Conservation (phyloP, 129 eudicot genomes). For the Kitagawia praeruptora region DNA sequence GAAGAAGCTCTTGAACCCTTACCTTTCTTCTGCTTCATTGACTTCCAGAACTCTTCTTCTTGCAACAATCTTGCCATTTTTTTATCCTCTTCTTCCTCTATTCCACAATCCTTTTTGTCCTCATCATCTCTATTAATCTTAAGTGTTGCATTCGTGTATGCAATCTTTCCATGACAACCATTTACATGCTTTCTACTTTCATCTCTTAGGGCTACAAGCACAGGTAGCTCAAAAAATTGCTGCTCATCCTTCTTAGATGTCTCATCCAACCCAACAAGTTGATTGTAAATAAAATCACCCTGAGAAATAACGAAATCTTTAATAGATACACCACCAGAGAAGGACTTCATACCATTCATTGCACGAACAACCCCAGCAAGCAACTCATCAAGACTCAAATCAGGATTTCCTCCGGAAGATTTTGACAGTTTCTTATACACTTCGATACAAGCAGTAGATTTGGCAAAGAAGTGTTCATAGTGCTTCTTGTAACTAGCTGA, state of each 20-base stretch:
- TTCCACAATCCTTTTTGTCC: conserved; percentile 21
- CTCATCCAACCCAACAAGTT: conserved; percentile 64
- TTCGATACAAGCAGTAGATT: conserved; percentile 58
- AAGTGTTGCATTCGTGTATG: conserved; percentile 13
- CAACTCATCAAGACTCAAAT: conserved; percentile 52
- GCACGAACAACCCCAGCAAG: conserved; percentile 56
- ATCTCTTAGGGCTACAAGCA: conserved; percentile 47
- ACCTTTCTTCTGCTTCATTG: conserved; percentile 41
- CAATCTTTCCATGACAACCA: conserved; percentile 1
- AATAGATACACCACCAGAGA: conserved; percentile 47
- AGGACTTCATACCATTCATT: conserved; percentile 49
- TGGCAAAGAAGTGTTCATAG: conserved; percentile 38
- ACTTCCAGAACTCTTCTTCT: conserved; percentile 63
- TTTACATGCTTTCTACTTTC: conserved; percentile 35
- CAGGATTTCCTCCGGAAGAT: conserved; percentile 55
- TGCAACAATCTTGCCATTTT: conserved; percentile 62
- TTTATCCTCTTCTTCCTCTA: conserved; percentile 52
- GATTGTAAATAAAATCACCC: conserved; percentile 63
- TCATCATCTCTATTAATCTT: conserved; percentile 32
- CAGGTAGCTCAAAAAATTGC: conserved; percentile 44
- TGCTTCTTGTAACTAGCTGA: conserved; percentile 14
- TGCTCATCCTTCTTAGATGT: conserved; percentile 35
- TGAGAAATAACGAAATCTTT: conserved; percentile 52
- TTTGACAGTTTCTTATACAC: conserved; percentile 53
- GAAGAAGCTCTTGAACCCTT: conserved; percentile 28